Percentiles rank a stretch among this genome's conserved stretches.
Conservation (phyloP, 2,329 filamentous ascomycete species). For the Amauroascus niger region DNA sequence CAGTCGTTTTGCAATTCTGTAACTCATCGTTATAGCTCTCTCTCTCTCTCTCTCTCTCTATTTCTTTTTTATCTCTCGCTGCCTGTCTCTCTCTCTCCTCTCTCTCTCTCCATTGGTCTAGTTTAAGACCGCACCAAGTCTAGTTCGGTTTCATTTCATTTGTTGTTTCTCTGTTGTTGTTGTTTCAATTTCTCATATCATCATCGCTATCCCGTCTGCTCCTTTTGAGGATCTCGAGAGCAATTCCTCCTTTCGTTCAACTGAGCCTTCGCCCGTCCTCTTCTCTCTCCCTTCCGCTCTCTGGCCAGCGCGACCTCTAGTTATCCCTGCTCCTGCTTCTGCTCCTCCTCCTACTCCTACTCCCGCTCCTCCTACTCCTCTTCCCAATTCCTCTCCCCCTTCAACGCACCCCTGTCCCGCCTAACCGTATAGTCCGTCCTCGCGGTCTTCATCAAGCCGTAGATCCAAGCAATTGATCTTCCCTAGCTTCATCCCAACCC, state of each 20-base stretch:
- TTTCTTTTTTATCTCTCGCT: neutral
- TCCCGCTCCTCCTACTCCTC: neutral
- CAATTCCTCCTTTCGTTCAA: neutral
- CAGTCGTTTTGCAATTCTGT: neutral
- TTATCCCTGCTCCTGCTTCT: neutral
- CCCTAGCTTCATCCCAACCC: constrained; percentile 8
- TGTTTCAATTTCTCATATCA: neutral
- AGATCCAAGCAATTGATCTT: constrained; percentile 11
- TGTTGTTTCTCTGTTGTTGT: neutral
- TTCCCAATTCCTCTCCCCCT: neutral
- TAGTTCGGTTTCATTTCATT: neutral
- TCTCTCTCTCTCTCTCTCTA: neutral
- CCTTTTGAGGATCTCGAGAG: neutral
- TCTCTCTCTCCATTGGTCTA: neutral
- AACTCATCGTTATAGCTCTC: neutral
- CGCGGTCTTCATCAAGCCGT: neutral
- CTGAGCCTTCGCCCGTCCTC: neutral
- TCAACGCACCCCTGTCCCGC: neutral
- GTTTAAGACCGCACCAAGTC: neutral
- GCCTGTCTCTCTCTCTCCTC: neutral
- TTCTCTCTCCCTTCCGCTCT: constrained; percentile 1
- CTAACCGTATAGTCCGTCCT: neutral
- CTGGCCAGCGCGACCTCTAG: neutral
- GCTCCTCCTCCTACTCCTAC: neutral
- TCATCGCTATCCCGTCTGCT: neutral